These are phyloP conservation scores for Lactarius quietus DNA, from an alignment of 768 basidiomycete species.

Conservation along the genomic window DNA sequence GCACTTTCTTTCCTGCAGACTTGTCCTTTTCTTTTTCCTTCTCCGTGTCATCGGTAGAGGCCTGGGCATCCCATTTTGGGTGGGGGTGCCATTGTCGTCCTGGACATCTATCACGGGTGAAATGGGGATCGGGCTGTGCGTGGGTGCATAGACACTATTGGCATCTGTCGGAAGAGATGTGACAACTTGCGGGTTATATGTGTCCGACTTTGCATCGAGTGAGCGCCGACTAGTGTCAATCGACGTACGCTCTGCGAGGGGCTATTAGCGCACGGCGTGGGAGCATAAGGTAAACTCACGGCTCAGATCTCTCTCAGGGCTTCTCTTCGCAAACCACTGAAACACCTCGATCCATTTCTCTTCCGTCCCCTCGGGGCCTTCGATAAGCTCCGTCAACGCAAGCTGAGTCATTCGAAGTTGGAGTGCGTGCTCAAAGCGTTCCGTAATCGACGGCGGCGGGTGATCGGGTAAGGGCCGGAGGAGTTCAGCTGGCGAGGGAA, in stretches of 20 bases:
- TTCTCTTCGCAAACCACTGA: slow-evolving; percentile 73
- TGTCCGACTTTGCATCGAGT: slow-evolving; percentile 17
- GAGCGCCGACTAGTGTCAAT: slow-evolving; percentile 22
- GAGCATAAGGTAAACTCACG: slow-evolving; percentile 15
- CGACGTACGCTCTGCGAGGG: slow-evolving; percentile 18
- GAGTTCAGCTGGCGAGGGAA: slow-evolving; percentile 44
- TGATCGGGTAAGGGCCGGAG: slow-evolving; percentile 47
- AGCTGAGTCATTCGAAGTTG: slow-evolving; percentile 86
- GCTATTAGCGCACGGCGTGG: not conserved
- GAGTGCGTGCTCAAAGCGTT: slow-evolving; percentile 72
- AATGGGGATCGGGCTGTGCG: not conserved
- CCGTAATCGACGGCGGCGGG: slow-evolving; percentile 47
- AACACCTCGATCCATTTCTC: slow-evolving; percentile 81
- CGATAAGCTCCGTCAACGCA: slow-evolving; percentile 73
- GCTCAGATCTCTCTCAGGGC: slow-evolving; percentile 27
- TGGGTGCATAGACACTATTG: slow-evolving; percentile 7
- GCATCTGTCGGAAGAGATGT: not conserved
- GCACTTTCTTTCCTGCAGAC: slow-evolving; percentile 67
- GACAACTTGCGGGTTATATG: slow-evolving; percentile 1
- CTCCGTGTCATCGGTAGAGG: slow-evolving; percentile 25
- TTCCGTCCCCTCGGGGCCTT: slow-evolving; percentile 83
- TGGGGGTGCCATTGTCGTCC: slow-evolving; percentile 2
- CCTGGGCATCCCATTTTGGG: slow-evolving; percentile 5
- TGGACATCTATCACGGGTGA: not conserved
- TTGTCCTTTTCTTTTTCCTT: slow-evolving; percentile 41